These are phyloP conservation scores for Cercospora citrullina DNA, from an alignment of 2,329 filamentous ascomycete species.

Conservation along the genomic window DNA sequence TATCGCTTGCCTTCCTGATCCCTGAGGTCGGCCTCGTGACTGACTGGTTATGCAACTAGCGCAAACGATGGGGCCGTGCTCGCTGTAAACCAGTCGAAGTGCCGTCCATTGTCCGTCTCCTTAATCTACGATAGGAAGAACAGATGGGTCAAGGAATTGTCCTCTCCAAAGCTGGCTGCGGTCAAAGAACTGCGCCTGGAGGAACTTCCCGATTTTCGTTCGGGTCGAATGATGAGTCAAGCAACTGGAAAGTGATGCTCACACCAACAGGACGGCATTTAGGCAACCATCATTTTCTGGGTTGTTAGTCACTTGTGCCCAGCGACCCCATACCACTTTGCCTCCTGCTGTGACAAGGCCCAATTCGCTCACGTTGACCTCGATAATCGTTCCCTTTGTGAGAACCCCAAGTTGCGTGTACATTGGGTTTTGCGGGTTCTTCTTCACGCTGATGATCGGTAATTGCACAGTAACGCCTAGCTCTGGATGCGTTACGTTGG, in stretches of 20 bases:
- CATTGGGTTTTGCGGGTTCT: slow-evolving; percentile 84
- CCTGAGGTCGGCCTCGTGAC: neutral
- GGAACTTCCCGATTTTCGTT: neutral
- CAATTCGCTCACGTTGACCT: slow-evolving; percentile 91
- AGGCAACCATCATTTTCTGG: slow-evolving; percentile 64
- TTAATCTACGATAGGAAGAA: slow-evolving; percentile 8
- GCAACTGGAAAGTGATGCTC: neutral
- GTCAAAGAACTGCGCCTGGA: neutral
- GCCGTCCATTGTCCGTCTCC: neutral
- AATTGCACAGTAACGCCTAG: slow-evolving; percentile 85
- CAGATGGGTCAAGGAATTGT: neutral
- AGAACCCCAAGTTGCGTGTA: slow-evolving; percentile 92
- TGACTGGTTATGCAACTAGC: neutral
- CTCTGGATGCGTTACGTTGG: slow-evolving; percentile 69
- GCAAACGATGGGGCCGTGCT: neutral
- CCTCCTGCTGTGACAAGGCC: slow-evolving; percentile 87
- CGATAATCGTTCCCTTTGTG: slow-evolving; percentile 80
- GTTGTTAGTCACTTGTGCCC: slow-evolving; percentile 68
- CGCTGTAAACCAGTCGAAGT: slow-evolving; percentile 1
- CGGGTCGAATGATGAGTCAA: neutral
- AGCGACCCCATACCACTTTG: slow-evolving; percentile 91
- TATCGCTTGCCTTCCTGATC: neutral
- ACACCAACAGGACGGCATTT: slow-evolving; percentile 28
- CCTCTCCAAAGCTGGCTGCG: neutral
- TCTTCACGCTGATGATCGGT: slow-evolving; percentile 65